These are phyloP conservation scores for Fraxinus anomala DNA, from an alignment of 257 asterid genomes.

Conservation along the genomic window DNA sequence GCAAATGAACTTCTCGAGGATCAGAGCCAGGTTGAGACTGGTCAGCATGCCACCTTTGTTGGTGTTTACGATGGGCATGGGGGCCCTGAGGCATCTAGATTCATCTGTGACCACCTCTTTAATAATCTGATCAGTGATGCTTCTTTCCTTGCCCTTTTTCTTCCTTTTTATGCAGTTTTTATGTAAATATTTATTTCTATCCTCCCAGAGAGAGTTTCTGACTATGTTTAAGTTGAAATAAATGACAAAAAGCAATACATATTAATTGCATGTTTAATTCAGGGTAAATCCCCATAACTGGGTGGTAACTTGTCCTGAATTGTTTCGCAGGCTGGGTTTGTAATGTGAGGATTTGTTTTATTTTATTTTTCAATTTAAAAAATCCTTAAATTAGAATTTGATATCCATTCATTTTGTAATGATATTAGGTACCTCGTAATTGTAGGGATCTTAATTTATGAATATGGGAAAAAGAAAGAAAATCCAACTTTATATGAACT, in stretches of 20 bases:
- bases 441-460: background rate
- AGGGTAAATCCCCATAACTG: background rate
- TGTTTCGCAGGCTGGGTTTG: background rate
- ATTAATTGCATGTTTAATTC: conserved; percentile 1
- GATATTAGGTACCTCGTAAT: background rate
- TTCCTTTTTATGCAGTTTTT: background rate
- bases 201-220: background rate
- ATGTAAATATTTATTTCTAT: conserved; percentile 3
- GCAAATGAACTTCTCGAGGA: conserved; percentile 74
- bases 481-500: background rate
- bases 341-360: background rate
- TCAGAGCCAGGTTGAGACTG: conserved; percentile 76
- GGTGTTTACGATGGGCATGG: conserved; percentile 96
- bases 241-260: background rate
- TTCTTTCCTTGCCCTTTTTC: conserved; percentile 14
- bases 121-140: conserved; percentile 58
- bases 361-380: background rate
- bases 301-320: background rate
- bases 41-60: conserved; percentile 58
- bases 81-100: conserved; percentile 67
- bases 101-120: conserved; percentile 57
- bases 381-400: background rate
- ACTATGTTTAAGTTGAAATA: background rate
- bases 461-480: background rate
- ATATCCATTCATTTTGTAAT: background rate